Conservation (phyloP, 176 grass and related monocot species). For the Canna indica region DNA sequence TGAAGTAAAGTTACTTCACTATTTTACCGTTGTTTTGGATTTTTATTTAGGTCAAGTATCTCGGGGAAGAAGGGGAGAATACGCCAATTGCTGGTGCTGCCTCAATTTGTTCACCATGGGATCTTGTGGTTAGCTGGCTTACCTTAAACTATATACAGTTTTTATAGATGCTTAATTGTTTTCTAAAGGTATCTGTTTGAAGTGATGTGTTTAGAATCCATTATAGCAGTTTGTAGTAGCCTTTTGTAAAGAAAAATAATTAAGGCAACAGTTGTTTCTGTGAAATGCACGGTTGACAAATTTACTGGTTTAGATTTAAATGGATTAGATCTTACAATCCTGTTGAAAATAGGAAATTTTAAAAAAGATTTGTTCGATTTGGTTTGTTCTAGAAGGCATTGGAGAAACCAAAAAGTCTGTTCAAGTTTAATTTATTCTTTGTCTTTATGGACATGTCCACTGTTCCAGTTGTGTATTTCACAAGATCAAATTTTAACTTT, state of each 20-base stretch:
- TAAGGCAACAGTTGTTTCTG: background rate
- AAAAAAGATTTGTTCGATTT: background rate
- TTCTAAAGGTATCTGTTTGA: background rate
- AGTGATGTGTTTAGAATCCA: background rate
- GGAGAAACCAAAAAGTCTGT: background rate
- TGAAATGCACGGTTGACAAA: background rate
- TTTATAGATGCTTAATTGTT: background rate
- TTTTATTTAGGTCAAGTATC: constrained; percentile 76
- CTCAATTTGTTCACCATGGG: constrained; percentile 95
- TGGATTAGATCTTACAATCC: background rate
- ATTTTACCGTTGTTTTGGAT: background rate
- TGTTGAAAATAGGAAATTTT: background rate
- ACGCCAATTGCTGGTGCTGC: constrained; percentile 77
- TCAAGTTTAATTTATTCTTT: background rate
- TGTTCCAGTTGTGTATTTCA: background rate
- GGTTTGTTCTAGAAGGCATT: background rate
- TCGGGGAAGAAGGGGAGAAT: constrained; percentile 93
- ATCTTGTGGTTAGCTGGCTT: constrained; percentile 63
- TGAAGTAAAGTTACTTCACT: background rate
- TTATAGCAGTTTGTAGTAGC: background rate
- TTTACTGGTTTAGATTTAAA: background rate
- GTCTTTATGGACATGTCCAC: too few species aligned
- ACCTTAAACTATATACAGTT: background rate
- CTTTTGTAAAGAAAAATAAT: background rate
- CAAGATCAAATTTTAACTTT: background rate